A percentile compares a stretch with the other conserved stretches of the same genome.
Conservation (phyloP, 2,329 filamentous ascomycete species). For the Trichoderma simmonsii region DNA sequence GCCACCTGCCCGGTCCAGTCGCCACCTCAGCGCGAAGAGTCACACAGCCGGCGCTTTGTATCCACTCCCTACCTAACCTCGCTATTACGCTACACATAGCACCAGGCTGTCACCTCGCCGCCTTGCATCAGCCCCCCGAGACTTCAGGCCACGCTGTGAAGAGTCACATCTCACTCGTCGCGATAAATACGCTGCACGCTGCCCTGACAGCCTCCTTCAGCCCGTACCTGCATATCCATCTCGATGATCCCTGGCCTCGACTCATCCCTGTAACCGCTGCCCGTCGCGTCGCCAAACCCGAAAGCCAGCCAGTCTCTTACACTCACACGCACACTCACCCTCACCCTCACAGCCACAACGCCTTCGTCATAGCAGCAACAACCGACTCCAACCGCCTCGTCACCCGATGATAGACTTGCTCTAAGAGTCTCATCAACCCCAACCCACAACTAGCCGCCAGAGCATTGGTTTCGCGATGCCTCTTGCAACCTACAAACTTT, state of each 20-base stretch:
- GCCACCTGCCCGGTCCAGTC: slow-evolving; percentile 34
- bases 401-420: slow-evolving; percentile 36
- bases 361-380: slow-evolving; percentile 15
- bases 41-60: slow-evolving; percentile 30
- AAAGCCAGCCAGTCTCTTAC: background rate
- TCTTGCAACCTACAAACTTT: slow-evolving; percentile 49
- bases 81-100: slow-evolving; percentile 18
- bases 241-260: slow-evolving; percentile 13
- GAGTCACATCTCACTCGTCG: slow-evolving; percentile 24
- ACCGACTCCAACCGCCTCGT: background rate
- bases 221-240: slow-evolving; percentile 34
- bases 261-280: slow-evolving; percentile 7
- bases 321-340: background rate
- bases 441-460: slow-evolving; percentile 20
- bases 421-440: slow-evolving; percentile 24
- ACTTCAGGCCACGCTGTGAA: slow-evolving; percentile 33
- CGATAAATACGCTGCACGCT: slow-evolving; percentile 31
- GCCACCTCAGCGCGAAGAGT: slow-evolving; percentile 38
- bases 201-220: slow-evolving; percentile 19
- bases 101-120: slow-evolving; percentile 25
- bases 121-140: slow-evolving; percentile 33
- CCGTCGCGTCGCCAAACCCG: slow-evolving; percentile 17
- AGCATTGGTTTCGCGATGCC: slow-evolving; percentile 51
- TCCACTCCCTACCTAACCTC: slow-evolving; percentile 20
- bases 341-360: slow-evolving; percentile 10